Evolutionary conservation across 371 early-diverging fungal genomes (phyloP), one percentile per base, ranked within the genome.

Genomic region (Apophysomyces elegans): DNA sequence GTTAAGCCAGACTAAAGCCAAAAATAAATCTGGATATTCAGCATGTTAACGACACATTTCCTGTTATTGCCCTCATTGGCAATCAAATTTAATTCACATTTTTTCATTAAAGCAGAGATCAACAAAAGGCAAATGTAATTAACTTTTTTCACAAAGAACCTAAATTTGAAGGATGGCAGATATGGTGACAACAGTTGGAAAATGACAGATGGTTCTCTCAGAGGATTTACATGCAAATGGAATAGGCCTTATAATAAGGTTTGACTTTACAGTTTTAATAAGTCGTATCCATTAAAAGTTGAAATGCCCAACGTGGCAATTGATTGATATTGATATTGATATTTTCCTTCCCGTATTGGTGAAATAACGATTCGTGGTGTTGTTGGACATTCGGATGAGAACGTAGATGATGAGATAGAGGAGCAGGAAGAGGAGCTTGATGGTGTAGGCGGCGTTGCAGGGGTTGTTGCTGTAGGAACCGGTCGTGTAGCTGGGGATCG

Each of bases 391-490:
- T 21, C 43, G 59, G 45, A 61, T 8, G 62, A 41, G 41, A 43
- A 57, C n/a, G 58, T 41, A 32, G 67, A 62, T 1, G 63, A 39
- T 46, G 63, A 50, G 38, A 44, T 32, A n/a, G 46, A 38, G 9
- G 62, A 41, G 9, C 58, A 71, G 36, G 71, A 73, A n/a, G 75
- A 66, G 26, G 75, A 77, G 21, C 69, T 70, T 18, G 72, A 70
- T 47, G 76, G 76, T 11, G 67, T 72, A 68, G 76, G 76, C 4
- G 76, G 70, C 39, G 67, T 72, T 37, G 68, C 76, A 9, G 76
- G 70, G 8, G 70, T 67, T 0, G n/a, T 66, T 7, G 54, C 70
- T 0, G n/a, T 66, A 11, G 54, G 9, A 50, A 50, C 54, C 16
- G 18, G 68, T 68, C 7, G 76, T 36, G 50, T 11, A 13, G 11